Percentiles rank a stretch among this genome's conserved stretches.
Evolutionary conservation across 805 yeast genomes (phyloP).

Genomic region (Trichomonascus vanleenenianus): DNA sequence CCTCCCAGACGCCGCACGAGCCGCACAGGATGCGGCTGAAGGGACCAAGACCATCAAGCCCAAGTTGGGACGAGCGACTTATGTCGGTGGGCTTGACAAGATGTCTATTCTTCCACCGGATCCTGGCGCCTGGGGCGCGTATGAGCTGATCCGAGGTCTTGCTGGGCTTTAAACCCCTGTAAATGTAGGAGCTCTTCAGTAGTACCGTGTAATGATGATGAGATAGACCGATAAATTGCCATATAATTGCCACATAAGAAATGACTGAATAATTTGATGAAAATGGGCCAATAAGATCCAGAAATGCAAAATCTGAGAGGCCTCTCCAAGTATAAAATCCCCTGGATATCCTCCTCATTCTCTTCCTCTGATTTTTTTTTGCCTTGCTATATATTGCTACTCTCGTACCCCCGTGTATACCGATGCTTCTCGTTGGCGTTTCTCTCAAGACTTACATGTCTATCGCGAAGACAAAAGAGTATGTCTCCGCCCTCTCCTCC

Average conservation of each 20-base stretch:
- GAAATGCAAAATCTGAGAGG: too few relatives aligned
- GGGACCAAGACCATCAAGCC: constrained; percentile 66
- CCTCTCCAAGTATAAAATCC: too few relatives aligned
- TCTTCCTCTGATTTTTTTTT: too few relatives aligned
- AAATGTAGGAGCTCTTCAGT: too few relatives aligned
- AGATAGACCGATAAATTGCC: too few relatives aligned
- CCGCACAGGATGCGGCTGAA: constrained; percentile 68
- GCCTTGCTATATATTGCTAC: too few relatives aligned
- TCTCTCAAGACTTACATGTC: constrained; percentile 24
- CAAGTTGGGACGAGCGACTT: constrained; percentile 85
- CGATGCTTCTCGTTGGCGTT: constrained; percentile 13
- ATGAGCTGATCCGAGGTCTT: constrained; percentile 10
- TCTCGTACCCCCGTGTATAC: too few relatives aligned
- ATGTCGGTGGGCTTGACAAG: constrained; percentile 54
- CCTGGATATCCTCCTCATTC: too few relatives aligned
- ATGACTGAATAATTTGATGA: too few relatives aligned
- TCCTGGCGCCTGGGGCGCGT: constrained; percentile 60
- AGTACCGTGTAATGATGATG: too few relatives aligned
- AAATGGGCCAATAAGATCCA: too few relatives aligned
- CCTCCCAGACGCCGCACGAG: constrained; percentile 50
- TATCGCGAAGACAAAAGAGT: constrained; percentile 14
- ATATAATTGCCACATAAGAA: too few relatives aligned
- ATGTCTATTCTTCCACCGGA: constrained; percentile 51
- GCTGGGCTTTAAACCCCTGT: not conserved
- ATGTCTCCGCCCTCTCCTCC: constrained; percentile 11